Evolutionary conservation across 2,329 filamentous ascomycete species (phyloP).

Genomic region (Talaromyces sp.): DNA sequence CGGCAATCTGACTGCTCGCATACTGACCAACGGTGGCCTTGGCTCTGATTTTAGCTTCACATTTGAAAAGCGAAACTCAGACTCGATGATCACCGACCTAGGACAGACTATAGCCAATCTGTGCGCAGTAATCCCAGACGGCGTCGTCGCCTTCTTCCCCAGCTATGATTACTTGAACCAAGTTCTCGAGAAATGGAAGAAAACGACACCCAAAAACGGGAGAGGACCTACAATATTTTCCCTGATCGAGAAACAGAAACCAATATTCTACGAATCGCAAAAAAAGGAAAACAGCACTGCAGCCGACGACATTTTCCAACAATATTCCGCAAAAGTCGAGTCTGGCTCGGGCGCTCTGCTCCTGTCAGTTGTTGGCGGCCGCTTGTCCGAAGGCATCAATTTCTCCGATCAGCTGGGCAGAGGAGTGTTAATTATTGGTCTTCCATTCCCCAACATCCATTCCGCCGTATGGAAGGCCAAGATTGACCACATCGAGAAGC

Average conservation of each 20-base stretch:
- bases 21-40: conserved; percentile 51
- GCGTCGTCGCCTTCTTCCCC: conserved; percentile 91
- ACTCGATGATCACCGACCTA: conserved; percentile 66
- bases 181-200: conserved; percentile 62
- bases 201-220: conserved; percentile 21
- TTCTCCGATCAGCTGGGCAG: conserved; percentile 88
- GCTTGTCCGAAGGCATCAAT: conserved; percentile 96
- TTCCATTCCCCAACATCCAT: conserved; percentile 88
- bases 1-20: conserved; percentile 74
- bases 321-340: conserved; percentile 67
- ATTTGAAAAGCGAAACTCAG: conserved; percentile 69
- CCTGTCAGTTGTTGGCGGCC: conserved; percentile 87
- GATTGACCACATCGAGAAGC: conserved; percentile 76
- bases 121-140: conserved; percentile 73
- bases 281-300: conserved; percentile 25
- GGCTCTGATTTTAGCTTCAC: conserved; percentile 74
- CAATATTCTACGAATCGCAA: conserved; percentile 53
- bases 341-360: conserved; percentile 67
- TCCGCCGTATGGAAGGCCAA: conserved; percentile 92
- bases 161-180: conserved; percentile 86
- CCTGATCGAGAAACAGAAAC: conserved; percentile 29
- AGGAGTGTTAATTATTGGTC: conserved; percentile 82
- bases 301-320: conserved; percentile 65
- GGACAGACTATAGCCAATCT: conserved; percentile 69
- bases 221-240: conserved; percentile 24